phyloP scores from a whole-genome alignment of 2,329 filamentous ascomycete genomes.

The Alternaria burnsii region DNA sequence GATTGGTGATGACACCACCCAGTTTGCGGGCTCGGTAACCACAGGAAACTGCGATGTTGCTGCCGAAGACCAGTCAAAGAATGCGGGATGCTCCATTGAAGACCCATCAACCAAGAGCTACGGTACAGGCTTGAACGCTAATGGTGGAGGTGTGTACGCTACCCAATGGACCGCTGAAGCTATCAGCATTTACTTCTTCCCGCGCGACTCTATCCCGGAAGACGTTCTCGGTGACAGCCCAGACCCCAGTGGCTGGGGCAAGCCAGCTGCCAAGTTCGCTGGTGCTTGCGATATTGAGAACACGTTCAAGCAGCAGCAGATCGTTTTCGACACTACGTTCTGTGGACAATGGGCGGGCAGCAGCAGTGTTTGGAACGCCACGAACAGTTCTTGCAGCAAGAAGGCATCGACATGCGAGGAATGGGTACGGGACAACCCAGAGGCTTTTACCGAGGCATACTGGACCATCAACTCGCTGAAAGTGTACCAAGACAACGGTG shows the following conservation, averaged over 20 bases:
- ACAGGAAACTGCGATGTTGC: constrained; percentile 61
- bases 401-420: constrained; percentile 72
- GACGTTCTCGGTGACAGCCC: constrained; percentile 70
- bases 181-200: constrained; percentile 86
- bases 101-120: constrained; percentile 55
- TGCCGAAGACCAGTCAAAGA: constrained; percentile 49
- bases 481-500: constrained; percentile 48
- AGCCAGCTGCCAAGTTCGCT: constrained; percentile 72
- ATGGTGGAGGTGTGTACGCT: constrained; percentile 57
- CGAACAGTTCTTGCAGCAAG: constrained; percentile 64
- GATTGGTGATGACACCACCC: constrained; percentile 48
- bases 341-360: constrained; percentile 83
- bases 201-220: constrained; percentile 69
- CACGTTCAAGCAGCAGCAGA: constrained; percentile 75
- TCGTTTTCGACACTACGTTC: constrained; percentile 84
- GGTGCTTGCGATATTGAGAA: constrained; percentile 73
- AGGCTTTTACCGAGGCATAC: constrained; percentile 75
- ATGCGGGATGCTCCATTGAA: constrained; percentile 55
- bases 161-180: constrained; percentile 71
- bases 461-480: constrained; percentile 69
- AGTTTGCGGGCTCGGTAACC: constrained; percentile 60
- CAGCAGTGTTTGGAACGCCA: constrained; percentile 69
- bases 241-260: constrained; percentile 73
- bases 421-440: constrained; percentile 76
- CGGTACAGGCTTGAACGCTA: constrained; percentile 63